Evolutionary conservation across 164 flowering plant species (phyloP), one percentile per base, ranked within the genome.

Genomic region (Stephania japonica): DNA sequence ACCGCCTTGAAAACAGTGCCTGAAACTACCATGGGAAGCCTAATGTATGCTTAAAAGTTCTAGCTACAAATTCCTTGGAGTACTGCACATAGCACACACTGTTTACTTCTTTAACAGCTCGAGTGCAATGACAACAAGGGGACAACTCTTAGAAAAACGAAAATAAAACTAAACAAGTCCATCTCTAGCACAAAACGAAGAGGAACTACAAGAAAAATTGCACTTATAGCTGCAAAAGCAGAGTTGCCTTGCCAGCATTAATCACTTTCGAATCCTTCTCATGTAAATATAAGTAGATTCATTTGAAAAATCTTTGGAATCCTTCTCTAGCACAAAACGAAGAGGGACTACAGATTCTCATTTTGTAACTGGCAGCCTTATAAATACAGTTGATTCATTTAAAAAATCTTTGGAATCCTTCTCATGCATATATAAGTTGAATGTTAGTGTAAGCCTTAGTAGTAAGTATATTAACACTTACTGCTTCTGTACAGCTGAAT

Each of bases 401-500:
- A 43, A 65, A 65, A 11, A 26, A 65, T 32, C 68, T 65, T 32
- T 26, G 67, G 16, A 65, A 65, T 8, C 67, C 27, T 24, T 65
- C 16, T 32, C 14, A 32, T 65, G 18, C 42, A n/a, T 21, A 67
- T 19, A 21, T n/a, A 59, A 59, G 64, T 59, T n/a, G 64, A 19
- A 21, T 59, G 12, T 21, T 7, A 25, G 3, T 11, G 53, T 62
- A 11, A n/a, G 18, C 7, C 49, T 19, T 26, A 32, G 32, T 56
- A 19, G 72, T 41, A 61, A 44, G 32, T 47, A 23, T 18, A 76
- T 67, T 10, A 43, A 27, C 67, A 87, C 97, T 87, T 86, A 94
- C 98, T 78, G 98, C 97, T 76, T 92, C 90, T 65, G 80, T 83
- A 77, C 98, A 92, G 75, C 93, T 86, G 70, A 94, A 77, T 24